Evolutionary conservation across 2,329 filamentous ascomycete species (phyloP), one percentile per base, ranked within the genome.

Genomic region (Clarireedia sp.): DNA sequence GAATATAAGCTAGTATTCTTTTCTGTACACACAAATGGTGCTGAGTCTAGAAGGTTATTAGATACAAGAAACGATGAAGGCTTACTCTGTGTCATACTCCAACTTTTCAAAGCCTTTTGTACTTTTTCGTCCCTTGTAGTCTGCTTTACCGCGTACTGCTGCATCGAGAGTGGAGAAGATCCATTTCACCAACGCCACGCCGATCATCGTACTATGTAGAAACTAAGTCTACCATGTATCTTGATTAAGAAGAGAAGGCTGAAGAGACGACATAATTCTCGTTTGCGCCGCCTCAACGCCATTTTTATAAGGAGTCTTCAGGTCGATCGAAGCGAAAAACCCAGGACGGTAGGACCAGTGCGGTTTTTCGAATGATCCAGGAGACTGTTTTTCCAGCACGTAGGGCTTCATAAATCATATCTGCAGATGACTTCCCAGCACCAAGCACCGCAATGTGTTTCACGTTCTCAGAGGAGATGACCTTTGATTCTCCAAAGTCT

Each of bases 351-450:
- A n/a, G n/a, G 6, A n/a, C 43, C 48, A 17, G 48, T 12, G 3
- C 23, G 0, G 19, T 49, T 7, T 41, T 40, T 16, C 17, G 33
- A 21, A 52, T 26, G 33, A 53, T 51, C 49, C 53, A 58, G 44
- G 52, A 29, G 1, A 54, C 56, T 16, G 44, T 46, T 26, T 58
- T 54, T n/a, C 23, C 29, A 17, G 26, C 44, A 8, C 44, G 41
- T 9, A 58, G 19, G 14, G 44, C 23, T 48, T 45, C 29, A 33
- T 58, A 51, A 17, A 54, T 44, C 37, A 50, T 56, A 24, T 58
- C 52, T n/a, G 48, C 48, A 6, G 52, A 49, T 17, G 54, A 56
- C 24, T 58, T 56, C 17, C 48, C 53, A 14, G 43, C 53, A 17
- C 54, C 57, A 16, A 56, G 43, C 3, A 50, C 33, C 2, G 48